phyloP scores from a whole-genome alignment of 208 protist species.

The Leishmania turanica region DNA sequence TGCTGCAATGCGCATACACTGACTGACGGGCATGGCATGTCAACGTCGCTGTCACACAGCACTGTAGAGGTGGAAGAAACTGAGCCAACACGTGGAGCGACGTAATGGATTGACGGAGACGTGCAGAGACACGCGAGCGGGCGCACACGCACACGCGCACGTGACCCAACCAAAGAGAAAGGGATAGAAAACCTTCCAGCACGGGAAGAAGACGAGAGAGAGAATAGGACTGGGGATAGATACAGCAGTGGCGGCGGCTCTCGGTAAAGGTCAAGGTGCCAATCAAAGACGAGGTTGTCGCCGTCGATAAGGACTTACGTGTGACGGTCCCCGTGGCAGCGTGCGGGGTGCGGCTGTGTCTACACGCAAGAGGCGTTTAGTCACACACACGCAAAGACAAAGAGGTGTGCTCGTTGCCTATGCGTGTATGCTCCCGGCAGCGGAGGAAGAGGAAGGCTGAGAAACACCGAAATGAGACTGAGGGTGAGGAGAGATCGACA shows the following conservation, averaged over 20 bases:
- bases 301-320: background rate
- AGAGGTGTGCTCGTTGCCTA: too few relatives aligned
- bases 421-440: background rate
- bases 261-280: background rate
- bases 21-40: background rate
- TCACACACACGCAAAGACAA: too few relatives aligned
- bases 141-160: background rate
- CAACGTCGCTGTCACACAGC: background rate
- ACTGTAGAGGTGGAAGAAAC: background rate
- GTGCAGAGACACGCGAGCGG: background rate
- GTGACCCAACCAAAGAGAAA: background rate
- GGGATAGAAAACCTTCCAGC: background rate
- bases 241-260: background rate
- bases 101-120: background rate
- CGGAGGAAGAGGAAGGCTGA: background rate
- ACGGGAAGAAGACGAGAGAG: background rate
- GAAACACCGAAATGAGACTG: background rate
- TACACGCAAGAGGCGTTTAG: background rate
- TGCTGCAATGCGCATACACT: background rate
- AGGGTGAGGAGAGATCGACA: background rate
- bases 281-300: background rate
- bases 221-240: background rate
- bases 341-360: background rate
- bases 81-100: background rate
- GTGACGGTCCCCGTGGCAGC: background rate